Base-by-base conservation (phyloP, 495 filamentous ascomycete species). In the Staphylotrichum longicolle region DNA sequence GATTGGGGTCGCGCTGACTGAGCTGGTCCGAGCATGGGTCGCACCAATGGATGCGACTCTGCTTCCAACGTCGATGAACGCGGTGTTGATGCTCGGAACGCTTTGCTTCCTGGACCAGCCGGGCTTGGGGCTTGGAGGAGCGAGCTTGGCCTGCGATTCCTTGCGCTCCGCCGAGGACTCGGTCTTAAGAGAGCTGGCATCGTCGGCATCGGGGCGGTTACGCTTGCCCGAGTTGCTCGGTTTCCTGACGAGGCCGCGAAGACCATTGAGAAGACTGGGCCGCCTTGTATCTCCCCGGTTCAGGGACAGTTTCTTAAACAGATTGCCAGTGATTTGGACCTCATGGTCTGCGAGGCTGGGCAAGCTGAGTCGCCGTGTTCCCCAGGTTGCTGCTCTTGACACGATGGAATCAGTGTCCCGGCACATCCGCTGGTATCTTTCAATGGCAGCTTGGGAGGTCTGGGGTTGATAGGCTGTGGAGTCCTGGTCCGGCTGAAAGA, bases 381-480 rank as follows among this genome's bases (percentile, higher is more conserved):
- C 88, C 86, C 88, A 89, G 3, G 89, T 93, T 30, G 88, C 89
- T 32, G 82, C 80, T 47, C 86, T 79, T 5, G 89, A 91, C 27
- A 82, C 72, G 12, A 82, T 74, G 1, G 81, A 83, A 8, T 77
- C 74, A 42, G 74, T 80, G 56, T 84, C 82, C 45, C 75, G 70
- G 61, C 75, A 78, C 64, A 74, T 70, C 14, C 70, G 69, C 51
- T 79, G 70, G 56, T 78, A 83, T 41, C 64, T 70, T 27, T 68
- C 74, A 0, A 85, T 85, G n/a, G 82, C 82, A 20, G 73, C 80
- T 35, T 82, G 76, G 4, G 83, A 75, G 15, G 75, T 83, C 33
- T 68, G 52, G n/a, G 82, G 82, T 53, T 82, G 79, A 47, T 73
- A 74, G n/a, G 52, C 53, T 32, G 57, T 61, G 1, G 74, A 69